Percentiles rank a stretch among this genome's conserved stretches.
Conservation (phyloP, 345 rosid genomes). For the sweet orange (Citrus sinensis) region DNA sequence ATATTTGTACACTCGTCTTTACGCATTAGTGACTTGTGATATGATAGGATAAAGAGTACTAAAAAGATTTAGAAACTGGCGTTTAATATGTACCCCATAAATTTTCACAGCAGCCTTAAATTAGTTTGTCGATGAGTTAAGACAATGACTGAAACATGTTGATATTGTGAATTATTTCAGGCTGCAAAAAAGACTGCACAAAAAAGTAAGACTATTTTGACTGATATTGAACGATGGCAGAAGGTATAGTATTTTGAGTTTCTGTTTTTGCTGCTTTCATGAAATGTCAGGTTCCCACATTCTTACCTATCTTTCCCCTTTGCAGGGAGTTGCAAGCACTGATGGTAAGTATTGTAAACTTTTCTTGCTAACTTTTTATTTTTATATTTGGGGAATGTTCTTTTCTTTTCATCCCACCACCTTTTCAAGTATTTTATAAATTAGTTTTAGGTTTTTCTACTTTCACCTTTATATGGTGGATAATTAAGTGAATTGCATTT, state of each 20-base stretch:
- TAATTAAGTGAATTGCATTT: background rate
- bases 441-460: background rate
- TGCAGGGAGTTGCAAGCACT: constrained; percentile 97
- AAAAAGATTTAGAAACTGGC: background rate
- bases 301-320: constrained; percentile 15
- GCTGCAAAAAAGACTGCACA: constrained; percentile 89
- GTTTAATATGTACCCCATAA: background rate
- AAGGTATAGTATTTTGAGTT: constrained; percentile 50
- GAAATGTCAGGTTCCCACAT: constrained; percentile 19
- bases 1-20: background rate
- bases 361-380: background rate
- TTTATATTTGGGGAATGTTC: background rate
- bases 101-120: too few species aligned
- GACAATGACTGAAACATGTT: constrained; percentile 5
- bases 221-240: constrained; percentile 96
- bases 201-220: constrained; percentile 76
- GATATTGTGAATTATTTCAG: constrained; percentile 39
- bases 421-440: background rate
- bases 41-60: background rate
- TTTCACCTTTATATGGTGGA: background rate
- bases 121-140: background rate
- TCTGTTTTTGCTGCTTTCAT: constrained; percentile 8
- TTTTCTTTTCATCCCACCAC: background rate
- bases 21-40: background rate
- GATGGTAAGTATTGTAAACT: constrained; percentile 59